Base-by-base conservation (phyloP, 139 green algal genomes). In the Chlorella ohadii region DNA sequence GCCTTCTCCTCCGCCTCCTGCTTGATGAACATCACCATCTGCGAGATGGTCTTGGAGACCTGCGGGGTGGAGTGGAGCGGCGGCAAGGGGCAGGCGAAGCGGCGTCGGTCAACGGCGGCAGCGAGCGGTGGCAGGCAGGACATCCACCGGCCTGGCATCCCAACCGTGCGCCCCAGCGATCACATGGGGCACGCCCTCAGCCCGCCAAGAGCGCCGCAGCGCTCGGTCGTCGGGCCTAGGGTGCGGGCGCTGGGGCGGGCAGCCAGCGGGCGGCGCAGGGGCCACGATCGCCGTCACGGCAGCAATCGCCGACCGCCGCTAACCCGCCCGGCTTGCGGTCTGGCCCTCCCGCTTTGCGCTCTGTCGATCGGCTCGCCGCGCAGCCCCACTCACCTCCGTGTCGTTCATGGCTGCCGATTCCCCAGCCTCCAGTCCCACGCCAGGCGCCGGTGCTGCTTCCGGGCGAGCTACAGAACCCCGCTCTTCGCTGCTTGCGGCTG, bases 1-100 rank as follows among this genome's bases (percentile, higher is more conserved):
- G 97, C 93, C 86, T 99, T 99, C 85, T 99, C 97, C 76, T 99
- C 93, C 13, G 97, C 97, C 87, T 99, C 97, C 91, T 99, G 97
- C 83, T 95, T 94, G 75, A 99, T 99, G 86, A 99, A 99, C 76
- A 82, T 89, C 57, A 98, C 95, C 97, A 99, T 99, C 91, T 98
- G 94, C 75, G 96, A 91, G 59, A 98, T 97, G 89, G 97, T 94
- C 27, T 87, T 91, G 56, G 93, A 91, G 15, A 97, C 95, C 94
- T 98, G 86, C 67, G 72, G 7, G 15, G 4, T 23, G 23, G 7
- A 23, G 4, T 23, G 23, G 56, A 1, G n/a, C 23, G 36, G 3
- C 39, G 39, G 36, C 20, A 64, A 79, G 4, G 9, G 44, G n/a
- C 23, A 16, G 15, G 34, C n/a, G n/a, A n/a, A 13, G 34, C 20